Evolutionary conservation across 2,329 filamentous ascomycete genomes (phyloP).

Genomic region (Calonectria montana): DNA sequence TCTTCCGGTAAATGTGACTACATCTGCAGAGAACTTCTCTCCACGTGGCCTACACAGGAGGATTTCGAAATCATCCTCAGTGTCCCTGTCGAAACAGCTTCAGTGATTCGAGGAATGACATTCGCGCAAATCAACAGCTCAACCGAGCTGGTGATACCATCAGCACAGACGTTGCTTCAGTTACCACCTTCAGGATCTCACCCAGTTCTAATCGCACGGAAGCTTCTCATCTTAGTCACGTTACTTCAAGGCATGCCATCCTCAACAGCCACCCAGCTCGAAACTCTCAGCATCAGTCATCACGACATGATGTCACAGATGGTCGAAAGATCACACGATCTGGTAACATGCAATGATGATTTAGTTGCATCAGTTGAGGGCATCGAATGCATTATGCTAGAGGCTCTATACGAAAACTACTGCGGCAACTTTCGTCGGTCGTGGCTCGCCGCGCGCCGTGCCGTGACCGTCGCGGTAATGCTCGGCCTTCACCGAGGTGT

Average conservation of each 20-base stretch:
- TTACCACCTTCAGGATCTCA: constrained; percentile 42
- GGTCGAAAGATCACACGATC: constrained; percentile 44
- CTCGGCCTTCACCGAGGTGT: constrained; percentile 48
- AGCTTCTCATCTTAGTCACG: constrained; percentile 52
- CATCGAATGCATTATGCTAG: constrained; percentile 62
- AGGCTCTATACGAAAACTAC: constrained; percentile 59
- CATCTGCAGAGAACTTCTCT: constrained; percentile 47
- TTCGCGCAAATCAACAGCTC: constrained; percentile 37
- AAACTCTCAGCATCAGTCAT: constrained; percentile 28
- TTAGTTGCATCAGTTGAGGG: constrained; percentile 58
- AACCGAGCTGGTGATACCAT: constrained; percentile 27
- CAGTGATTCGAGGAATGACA: constrained; percentile 47
- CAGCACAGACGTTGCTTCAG: constrained; percentile 45
- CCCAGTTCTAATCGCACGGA: constrained; percentile 55
- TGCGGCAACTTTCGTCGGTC: constrained; percentile 57
- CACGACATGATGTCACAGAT: constrained; percentile 38
- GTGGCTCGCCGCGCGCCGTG: constrained; percentile 58
- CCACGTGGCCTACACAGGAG: constrained; percentile 51
- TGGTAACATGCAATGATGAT: constrained; percentile 59
- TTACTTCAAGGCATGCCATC: constrained; percentile 49
- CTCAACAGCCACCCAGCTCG: background rate
- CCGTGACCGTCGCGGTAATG: constrained; percentile 57
- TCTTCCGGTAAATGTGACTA: constrained; percentile 28
- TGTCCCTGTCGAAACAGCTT: constrained; percentile 44
- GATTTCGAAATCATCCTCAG: constrained; percentile 52